Evolutionary conservation across 202 grass and related monocot species (phyloP), one percentile per base, ranked within the genome.

Genomic region (Panicum hallii): DNA sequence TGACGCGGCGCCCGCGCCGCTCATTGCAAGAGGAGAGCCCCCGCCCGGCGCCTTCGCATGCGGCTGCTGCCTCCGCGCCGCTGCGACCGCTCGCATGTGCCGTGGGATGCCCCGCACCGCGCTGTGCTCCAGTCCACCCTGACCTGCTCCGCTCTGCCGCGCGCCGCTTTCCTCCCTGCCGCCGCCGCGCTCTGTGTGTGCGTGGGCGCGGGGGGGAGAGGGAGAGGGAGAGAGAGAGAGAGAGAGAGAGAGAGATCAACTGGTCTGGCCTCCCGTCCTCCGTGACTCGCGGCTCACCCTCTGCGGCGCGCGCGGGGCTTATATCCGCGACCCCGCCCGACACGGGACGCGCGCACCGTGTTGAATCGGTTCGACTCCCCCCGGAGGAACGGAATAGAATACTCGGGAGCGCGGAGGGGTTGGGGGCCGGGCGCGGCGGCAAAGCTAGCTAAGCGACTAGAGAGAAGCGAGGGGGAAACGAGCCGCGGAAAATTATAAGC

Each of bases 1-100:
- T 42, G 75, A 0, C 11, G 30, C 41, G 34, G 46, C 7, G 20
- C 23, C 38, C 16, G 47, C 60, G 55, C n/a, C 56, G 30, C 85
- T 91, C 89, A 91, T 91, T 44, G 89, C 77, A 23, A 4, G 44
- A 63, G 46, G 16, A 30, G n/a, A 38, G 7, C 19, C 28, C 30
- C 34, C 43, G 53, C 4, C 6, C n/a, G 34, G 26, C 16, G 14
- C 14, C 85, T 42, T 57, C 22, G 85, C 85, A 87, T 87, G 85
- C 47, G 20, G 28, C n/a, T 57, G 28, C n/a, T 57, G 79, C 84
- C 67, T 75, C 65, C 43, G 43, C 34, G 80, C 67, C 79, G 74
- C 88, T 16, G 46, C 70, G 47, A 40, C 83, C 11, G 15, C 57
- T 63, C 61, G 80, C 89, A 82, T 90, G 62, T 87, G 84, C 52